Conservation (phyloP, 208 protist species). For the Wallacemonas sp. region DNA sequence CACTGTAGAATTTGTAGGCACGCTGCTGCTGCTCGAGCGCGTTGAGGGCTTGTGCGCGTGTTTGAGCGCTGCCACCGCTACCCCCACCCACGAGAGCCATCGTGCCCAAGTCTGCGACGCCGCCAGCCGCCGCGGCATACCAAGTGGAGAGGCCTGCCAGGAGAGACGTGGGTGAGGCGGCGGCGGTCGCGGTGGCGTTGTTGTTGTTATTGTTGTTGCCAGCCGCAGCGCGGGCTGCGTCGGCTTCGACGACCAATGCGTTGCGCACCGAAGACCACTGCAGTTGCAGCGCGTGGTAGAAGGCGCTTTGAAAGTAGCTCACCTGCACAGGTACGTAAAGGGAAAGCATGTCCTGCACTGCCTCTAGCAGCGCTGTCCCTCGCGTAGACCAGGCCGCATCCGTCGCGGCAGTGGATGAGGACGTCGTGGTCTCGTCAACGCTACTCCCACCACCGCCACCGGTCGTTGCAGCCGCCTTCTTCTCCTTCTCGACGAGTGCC, state of each 20-base stretch:
- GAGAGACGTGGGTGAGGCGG: slow-evolving; percentile 38
- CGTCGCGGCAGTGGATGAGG: neutral
- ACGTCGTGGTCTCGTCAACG: neutral
- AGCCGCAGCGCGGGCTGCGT: neutral
- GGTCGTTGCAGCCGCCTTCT: slow-evolving; percentile 1
- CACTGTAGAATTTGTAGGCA: slow-evolving; percentile 33
- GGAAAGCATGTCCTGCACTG: slow-evolving; percentile 74
- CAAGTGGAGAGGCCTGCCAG: slow-evolving; percentile 63
- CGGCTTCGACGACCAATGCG: neutral
- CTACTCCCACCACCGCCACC: neutral
- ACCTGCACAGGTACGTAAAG: slow-evolving; percentile 81
- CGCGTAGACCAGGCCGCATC: neutral
- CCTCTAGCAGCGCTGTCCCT: slow-evolving; percentile 53
- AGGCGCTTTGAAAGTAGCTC: slow-evolving; percentile 73
- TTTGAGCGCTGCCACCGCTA: slow-evolving; percentile 6
- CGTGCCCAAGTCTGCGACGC: slow-evolving; percentile 25
- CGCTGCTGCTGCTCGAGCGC: slow-evolving; percentile 15
- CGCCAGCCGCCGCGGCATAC: slow-evolving; percentile 50
- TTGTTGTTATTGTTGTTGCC: neutral
- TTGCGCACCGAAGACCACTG: slow-evolving; percentile 50
- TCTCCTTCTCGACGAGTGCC: slow-evolving; percentile 6
- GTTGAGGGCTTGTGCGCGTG: neutral
- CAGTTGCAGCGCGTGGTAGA: slow-evolving; percentile 69
- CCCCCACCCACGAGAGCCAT: slow-evolving; percentile 11
- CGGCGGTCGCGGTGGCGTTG: slow-evolving; percentile 2